Evolutionary conservation across 2,329 filamentous ascomycete species (phyloP).

Genomic region (Onygenales sp.): DNA sequence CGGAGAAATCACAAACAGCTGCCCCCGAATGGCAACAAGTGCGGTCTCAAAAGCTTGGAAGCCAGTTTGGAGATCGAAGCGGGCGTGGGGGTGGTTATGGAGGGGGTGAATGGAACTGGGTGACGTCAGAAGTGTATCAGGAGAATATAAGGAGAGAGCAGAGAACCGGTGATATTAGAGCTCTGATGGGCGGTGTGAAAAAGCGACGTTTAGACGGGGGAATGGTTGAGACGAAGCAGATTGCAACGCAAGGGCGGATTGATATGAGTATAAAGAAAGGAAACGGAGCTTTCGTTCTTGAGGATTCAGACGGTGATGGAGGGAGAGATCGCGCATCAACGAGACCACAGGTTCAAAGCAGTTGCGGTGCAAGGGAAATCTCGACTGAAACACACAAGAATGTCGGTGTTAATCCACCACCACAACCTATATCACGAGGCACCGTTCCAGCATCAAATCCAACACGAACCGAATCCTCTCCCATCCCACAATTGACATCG

Average conservation of each 20-base stretch:
- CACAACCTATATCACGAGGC: neutral
- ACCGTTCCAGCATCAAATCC: neutral
- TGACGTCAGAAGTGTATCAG: slow-evolving; percentile 14
- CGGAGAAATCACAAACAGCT: slow-evolving; percentile 11
- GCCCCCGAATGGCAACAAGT: slow-evolving; percentile 13
- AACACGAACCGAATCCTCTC: neutral
- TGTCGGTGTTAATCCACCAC: neutral
- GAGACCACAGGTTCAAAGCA: neutral
- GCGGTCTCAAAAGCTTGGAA: slow-evolving; percentile 8
- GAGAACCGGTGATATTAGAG: slow-evolving; percentile 34
- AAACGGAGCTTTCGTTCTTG: neutral
- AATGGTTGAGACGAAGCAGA: slow-evolving; percentile 11
- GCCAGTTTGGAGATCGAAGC: slow-evolving; percentile 8
- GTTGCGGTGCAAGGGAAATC: neutral
- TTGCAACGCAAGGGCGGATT: neutral
- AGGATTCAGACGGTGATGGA: neutral
- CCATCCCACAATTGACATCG: slow-evolving; percentile 11
- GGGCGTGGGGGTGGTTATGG: slow-evolving; percentile 31
- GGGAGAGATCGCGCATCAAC: too few relatives aligned
- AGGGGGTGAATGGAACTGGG: slow-evolving; percentile 44
- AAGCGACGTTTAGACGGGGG: slow-evolving; percentile 27
- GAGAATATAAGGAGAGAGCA: slow-evolving; percentile 17
- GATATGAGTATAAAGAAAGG: slow-evolving; percentile 8
- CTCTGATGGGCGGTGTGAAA: slow-evolving; percentile 39
- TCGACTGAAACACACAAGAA: neutral